Evolutionary conservation across 78 protist species (phyloP).

Genomic region (Chrysochromulina tobinii): DNA sequence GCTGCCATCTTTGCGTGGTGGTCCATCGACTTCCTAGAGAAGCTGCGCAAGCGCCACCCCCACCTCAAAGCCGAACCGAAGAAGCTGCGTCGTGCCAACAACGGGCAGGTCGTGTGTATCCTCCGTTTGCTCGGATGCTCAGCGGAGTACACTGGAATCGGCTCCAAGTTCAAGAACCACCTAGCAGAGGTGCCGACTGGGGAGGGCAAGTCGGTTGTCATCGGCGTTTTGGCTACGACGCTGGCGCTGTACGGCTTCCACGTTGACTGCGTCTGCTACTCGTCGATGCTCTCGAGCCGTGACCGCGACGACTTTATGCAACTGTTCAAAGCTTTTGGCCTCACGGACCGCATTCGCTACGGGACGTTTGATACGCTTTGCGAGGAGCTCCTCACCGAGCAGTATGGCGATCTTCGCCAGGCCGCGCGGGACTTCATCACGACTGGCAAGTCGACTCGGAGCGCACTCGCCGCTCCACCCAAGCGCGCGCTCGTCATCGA

Average conservation of each 20-base stretch:
- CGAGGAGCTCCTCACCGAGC: neutral
- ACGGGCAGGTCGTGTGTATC: neutral
- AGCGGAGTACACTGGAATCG: neutral
- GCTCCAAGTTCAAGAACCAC: neutral
- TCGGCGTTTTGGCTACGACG: neutral
- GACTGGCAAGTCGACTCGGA: neutral
- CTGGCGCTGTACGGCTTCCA: constrained; percentile 40
- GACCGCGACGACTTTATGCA: neutral
- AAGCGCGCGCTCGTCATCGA: constrained; percentile 29
- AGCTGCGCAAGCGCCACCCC: neutral
- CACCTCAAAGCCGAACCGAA: too few species aligned
- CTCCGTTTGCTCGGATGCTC: neutral
- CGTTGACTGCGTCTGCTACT: constrained; percentile 56
- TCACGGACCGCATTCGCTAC: neutral
- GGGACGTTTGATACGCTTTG: neutral
- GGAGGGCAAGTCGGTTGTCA: constrained; percentile 63
- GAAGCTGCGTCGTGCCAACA: neutral
- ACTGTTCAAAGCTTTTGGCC: constrained; percentile 10
- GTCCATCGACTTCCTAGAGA: neutral
- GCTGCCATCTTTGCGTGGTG: neutral
- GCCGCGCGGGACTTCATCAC: neutral
- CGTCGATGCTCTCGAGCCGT: constrained; percentile 26
- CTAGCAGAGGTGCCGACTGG: constrained; percentile 57
- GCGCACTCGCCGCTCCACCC: neutral
- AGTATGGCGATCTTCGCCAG: neutral